Evolutionary conservation across 805 yeast genomes (phyloP), one percentile per base, ranked within the genome.

Genomic region (Yarrowia deformans): DNA sequence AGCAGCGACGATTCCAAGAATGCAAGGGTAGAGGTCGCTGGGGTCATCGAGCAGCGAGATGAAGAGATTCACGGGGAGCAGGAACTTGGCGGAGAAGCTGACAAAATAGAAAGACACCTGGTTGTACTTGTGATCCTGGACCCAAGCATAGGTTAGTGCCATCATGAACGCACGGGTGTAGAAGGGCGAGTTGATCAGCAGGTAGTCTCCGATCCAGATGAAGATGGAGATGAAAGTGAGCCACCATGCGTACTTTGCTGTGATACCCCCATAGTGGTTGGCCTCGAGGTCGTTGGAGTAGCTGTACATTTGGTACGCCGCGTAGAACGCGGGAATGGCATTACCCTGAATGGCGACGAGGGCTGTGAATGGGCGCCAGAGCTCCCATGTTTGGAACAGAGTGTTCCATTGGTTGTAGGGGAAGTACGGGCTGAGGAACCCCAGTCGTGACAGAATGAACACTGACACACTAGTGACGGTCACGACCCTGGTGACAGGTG

Each of bases 91-190:
- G 69, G 73, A 72, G 50, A 78, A 63, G 35, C 71, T 71, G 48
- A 80, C 72, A 48, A 81, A 74, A 50, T 74, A 69, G 49, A 79
- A 73, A 23, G 69, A 70, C 39, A 74, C 78, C 46, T 69, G 72
- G 18, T 72, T 72, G 32, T 74, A 72, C 14, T 78, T 77, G 46
- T 74, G 71, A 35, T 77, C 78, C 72, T 81, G 82, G 14, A 79
- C 77, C 77, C 79, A 74, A 1, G 82, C 79, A 71, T 79, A 80
- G 4, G 77, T 71, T 66, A 81, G 58, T 1, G 82, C 82, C 67
- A 72, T 70, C 19, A 72, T 56, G 29, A 79, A 56, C n/a, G 78
- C 64, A 9, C 55, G 39, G 43, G 50, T 40, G 61, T 66, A 66
- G 23, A 50, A 40, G 16, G 61, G 61, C 23, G 40, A 42, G 52